phyloP scores from a whole-genome alignment of 2,329 filamentous ascomycete genomes.

The Alternaria atra region DNA sequence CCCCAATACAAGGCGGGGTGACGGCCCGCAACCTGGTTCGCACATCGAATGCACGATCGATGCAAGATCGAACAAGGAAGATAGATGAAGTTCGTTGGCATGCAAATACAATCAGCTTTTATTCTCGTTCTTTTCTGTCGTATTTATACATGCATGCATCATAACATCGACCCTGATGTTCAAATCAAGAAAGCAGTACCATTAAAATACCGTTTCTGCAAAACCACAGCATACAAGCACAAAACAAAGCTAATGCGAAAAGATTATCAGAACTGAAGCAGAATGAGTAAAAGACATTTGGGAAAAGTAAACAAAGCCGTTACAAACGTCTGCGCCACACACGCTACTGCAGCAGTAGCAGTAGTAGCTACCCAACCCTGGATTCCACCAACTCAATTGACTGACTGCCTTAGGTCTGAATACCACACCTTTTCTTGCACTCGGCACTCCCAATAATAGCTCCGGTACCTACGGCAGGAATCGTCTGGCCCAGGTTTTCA shows the following conservation, averaged over 20 bases:
- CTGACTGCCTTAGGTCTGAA: constrained; percentile 7
- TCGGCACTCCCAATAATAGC: constrained; percentile 53
- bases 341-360: background rate
- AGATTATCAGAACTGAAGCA: background rate
- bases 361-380: background rate
- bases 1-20: constrained; percentile 2
- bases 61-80: background rate
- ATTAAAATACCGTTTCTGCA: background rate
- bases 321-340: background rate
- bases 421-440: constrained; percentile 51
- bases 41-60: background rate
- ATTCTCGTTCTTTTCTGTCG: background rate
- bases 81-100: background rate
- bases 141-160: background rate
- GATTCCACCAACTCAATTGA: background rate
- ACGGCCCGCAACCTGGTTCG: background rate
- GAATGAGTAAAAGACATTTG: background rate
- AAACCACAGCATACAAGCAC: background rate
- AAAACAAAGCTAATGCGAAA: background rate
- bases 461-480: constrained; percentile 55
- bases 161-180: background rate
- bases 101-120: background rate
- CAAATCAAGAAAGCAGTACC: background rate
- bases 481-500: constrained; percentile 39
- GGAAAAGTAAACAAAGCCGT: background rate